Evolutionary conservation across 331 rosid genomes (phyloP).

Genomic region (Quercus tomentella): DNA sequence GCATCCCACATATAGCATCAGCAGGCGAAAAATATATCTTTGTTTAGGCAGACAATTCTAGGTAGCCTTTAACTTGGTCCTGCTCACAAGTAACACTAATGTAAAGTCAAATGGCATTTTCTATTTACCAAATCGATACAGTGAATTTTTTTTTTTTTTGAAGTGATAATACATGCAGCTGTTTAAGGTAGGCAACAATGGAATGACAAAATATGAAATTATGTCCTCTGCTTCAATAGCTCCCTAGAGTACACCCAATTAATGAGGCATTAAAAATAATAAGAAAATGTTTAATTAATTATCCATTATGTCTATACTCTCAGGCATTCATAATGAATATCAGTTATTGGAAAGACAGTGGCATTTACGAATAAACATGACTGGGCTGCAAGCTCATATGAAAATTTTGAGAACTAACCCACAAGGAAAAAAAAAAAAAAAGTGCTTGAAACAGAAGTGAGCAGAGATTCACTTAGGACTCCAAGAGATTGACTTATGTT

Average conservation of each 20-base stretch:
- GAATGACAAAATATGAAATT: constrained; percentile 7
- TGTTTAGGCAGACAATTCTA: constrained; percentile 91
- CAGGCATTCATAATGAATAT: too few species aligned
- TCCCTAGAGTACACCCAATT: constrained; percentile 82
- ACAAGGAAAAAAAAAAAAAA: neutral
- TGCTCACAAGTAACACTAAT: constrained; percentile 20
- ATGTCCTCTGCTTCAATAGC: constrained; percentile 93
- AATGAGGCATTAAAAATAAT: constrained; percentile 71
- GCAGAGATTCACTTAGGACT: neutral
- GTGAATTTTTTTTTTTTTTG: neutral
- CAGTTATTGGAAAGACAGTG: too few species aligned
- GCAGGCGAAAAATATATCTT: constrained; percentile 84
- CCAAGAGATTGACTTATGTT: neutral
- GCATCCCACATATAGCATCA: constrained; percentile 81
- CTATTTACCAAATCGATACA: neutral
- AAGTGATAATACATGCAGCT: neutral
- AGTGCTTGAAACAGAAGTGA: neutral
- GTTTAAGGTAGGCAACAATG: constrained; percentile 2
- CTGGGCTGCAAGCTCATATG: neutral
- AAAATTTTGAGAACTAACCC: neutral
- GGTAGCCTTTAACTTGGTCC: constrained; percentile 97
- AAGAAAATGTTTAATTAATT: constrained; percentile 7
- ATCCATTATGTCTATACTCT: neutral
- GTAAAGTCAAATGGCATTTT: constrained; percentile 7
- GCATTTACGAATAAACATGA: too few species aligned